Conservation (phyloP, 495 filamentous ascomycete species). For the Hamigera avellanea region DNA sequence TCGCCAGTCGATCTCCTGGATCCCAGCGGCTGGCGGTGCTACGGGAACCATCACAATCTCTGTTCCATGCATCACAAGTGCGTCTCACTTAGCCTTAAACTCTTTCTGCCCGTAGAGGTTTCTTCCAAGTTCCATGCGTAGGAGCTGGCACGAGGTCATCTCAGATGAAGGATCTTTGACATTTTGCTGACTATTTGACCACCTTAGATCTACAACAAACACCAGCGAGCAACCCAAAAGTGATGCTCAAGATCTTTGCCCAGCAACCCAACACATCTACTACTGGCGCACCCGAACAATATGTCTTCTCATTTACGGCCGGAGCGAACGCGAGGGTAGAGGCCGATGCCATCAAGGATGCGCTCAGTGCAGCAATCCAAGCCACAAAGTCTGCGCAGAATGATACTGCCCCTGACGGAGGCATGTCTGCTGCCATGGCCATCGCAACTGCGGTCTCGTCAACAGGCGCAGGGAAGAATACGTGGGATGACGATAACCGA, state of each 20-base stretch:
- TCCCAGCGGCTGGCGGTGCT: conserved; percentile 41
- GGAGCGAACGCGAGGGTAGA: conserved; percentile 62
- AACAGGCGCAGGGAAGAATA: conserved; percentile 30
- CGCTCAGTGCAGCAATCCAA: conserved; percentile 65
- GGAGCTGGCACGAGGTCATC: no score
- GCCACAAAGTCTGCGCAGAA: conserved; percentile 42
- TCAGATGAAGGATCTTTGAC: no score
- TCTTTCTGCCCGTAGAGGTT: no score
- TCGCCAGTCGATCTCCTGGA: conserved; percentile 67
- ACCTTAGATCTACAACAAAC: conserved; percentile 84
- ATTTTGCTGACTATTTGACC: neutral
- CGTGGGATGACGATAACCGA: conserved; percentile 65
- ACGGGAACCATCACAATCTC: conserved; percentile 51
- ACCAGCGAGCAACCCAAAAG: conserved; percentile 66
- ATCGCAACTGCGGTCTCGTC: conserved; percentile 44
- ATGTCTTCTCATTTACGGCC: conserved; percentile 82
- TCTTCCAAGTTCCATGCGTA: no score
- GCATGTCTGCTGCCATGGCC: conserved; percentile 44
- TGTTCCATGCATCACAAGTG: conserved; percentile 71
- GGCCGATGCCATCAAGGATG: conserved; percentile 72
- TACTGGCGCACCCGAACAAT: conserved; percentile 46
- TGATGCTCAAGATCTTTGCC: conserved; percentile 80
- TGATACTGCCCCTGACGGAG: conserved; percentile 22
- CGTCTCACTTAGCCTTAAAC: no score
- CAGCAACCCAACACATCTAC: conserved; percentile 42